Base-by-base conservation (phyloP, 768 basidiomycete genomes). In the Mycena indigotica region DNA sequence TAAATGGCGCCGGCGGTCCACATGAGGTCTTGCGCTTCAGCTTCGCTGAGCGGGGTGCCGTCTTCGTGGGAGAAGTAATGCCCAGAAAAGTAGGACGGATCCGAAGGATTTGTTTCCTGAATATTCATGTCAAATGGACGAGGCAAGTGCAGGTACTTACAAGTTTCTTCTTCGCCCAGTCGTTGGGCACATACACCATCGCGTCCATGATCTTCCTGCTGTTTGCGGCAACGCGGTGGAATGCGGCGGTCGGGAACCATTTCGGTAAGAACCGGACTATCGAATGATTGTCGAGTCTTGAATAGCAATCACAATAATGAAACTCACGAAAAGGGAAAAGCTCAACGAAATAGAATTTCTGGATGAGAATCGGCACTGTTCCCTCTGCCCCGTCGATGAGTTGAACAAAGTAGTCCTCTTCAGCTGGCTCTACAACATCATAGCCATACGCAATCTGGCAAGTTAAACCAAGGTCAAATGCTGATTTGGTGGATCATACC, bases 401-500 rank as follows among this genome's bases (percentile, higher is more conserved):
- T 28, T 39, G 50, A 1, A 79, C 70, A 55, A 76, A 65, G 24
- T 66, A 58, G 32, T 78, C 76, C 19, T 72, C 64, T 28, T 69
- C 69, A 19, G 57, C 65, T 5, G 46, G 46, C 5, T 48, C 46
- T 35, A 61, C 69, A 12, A 76, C 72, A 29, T 73, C 67, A 50
- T 73, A 77, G 19, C 79, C 78, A 61, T 78, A 79, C 1, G 77
- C 70, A 29, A 77, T 70, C 57, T 74, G 71, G 40, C 74, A 75
- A 38, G 35, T 38, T n/a, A 38, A n/a, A 10, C n/a, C n/a, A 10
- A 38, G 35, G 35, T 38, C 21, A 39, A 29, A 26, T 15, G 35
- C n/a, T n/a, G n/a, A n/a, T n/a, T n/a, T n/a, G n/a, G n/a, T n/a
- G n/a, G n/a, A n/a, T n/a, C 8, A 19, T 32, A 51, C 44, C 46